Base-by-base conservation (phyloP, 2,329 filamentous ascomycete genomes). In the Graphilbum sp. region DNA sequence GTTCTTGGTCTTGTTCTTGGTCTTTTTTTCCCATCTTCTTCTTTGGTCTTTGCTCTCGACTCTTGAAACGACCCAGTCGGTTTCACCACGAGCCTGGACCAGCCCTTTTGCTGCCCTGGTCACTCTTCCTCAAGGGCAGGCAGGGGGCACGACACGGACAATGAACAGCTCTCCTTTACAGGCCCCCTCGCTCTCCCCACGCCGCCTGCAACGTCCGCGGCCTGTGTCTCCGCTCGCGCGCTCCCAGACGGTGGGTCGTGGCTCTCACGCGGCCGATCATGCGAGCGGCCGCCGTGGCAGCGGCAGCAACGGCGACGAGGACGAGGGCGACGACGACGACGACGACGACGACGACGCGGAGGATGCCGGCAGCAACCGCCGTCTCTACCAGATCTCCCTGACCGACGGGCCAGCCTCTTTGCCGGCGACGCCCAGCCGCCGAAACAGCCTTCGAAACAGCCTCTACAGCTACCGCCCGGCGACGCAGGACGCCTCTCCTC, bases 121-220 rank as follows among this genome's bases (percentile, higher is more conserved):
- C n/a, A n/a, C n/a, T n/a, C n/a, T n/a, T n/a, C n/a, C n/a, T n/a
- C n/a, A n/a, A n/a, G n/a, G n/a, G n/a, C n/a, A n/a, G n/a, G n/a
- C n/a, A n/a, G n/a, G n/a, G n/a, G n/a, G n/a, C n/a, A n/a, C 12
- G 4, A 31, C 33, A 13, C 16, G 34, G 13, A 43, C 34, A 29
- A 43, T 41, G 39, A 24, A 29, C 19, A 33, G 24, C 16, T 42
- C 42, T 12, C 34, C 42, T 24, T 41, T 24, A 24, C 21, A 5
- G 21, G 6, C 42, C 18, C 36, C 41, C 29, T 32, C 40, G 17
- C 32, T 39, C 27, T 38, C 41, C 25, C 37, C 40, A 31, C 45
- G 39, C 13, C 42, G 40, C 27, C 35, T 41, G 37, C 42, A 37
- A 16, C 37, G 34, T 25, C 32, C 13, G 3, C 30, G 25, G 20